Evolutionary conservation across 768 basidiomycete genomes (phyloP).

Genomic region (Hygrocybe punicea): DNA sequence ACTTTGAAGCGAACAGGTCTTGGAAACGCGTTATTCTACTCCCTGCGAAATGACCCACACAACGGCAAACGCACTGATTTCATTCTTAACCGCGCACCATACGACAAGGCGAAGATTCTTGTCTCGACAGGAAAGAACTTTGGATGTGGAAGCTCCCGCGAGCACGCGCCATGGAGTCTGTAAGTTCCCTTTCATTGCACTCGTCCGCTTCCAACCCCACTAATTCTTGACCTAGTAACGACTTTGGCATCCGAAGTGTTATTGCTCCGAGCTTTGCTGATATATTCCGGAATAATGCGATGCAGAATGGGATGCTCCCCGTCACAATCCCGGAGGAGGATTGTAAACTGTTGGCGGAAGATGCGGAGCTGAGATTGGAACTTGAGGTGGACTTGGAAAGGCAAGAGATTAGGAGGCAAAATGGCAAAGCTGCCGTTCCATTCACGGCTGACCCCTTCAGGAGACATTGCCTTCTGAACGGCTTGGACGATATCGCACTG

Average conservation of each 20-base stretch:
- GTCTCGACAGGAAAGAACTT: constrained; percentile 87
- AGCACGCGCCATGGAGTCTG: constrained; percentile 89
- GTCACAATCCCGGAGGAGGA: constrained; percentile 65
- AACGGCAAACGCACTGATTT: constrained; percentile 83
- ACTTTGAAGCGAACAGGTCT: constrained; percentile 88
- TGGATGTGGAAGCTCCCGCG: constrained; percentile 86
- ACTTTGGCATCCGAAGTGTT: constrained; percentile 86
- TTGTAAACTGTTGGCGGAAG: constrained; percentile 68
- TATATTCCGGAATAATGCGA: constrained; percentile 84
- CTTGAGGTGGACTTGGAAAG: constrained; percentile 84
- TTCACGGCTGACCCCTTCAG: constrained; percentile 91
- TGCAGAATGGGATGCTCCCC: constrained; percentile 94
- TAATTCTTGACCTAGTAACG: constrained; percentile 47
- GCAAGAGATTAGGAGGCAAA: constrained; percentile 68
- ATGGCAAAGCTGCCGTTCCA: constrained; percentile 66
- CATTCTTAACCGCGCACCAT: constrained; percentile 77
- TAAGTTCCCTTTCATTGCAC: constrained; percentile 39
- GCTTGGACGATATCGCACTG: constrained; percentile 93
- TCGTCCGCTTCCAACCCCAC: not conserved
- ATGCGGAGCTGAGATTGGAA: constrained; percentile 72
- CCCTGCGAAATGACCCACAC: constrained; percentile 72
- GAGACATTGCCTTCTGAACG: constrained; percentile 89
- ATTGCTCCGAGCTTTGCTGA: constrained; percentile 90
- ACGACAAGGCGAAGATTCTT: constrained; percentile 70
- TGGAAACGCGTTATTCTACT: constrained; percentile 76